These are phyloP conservation scores for Albugo candida DNA, from an alignment of 352 stramenopile species.

Conservation along the genomic window DNA sequence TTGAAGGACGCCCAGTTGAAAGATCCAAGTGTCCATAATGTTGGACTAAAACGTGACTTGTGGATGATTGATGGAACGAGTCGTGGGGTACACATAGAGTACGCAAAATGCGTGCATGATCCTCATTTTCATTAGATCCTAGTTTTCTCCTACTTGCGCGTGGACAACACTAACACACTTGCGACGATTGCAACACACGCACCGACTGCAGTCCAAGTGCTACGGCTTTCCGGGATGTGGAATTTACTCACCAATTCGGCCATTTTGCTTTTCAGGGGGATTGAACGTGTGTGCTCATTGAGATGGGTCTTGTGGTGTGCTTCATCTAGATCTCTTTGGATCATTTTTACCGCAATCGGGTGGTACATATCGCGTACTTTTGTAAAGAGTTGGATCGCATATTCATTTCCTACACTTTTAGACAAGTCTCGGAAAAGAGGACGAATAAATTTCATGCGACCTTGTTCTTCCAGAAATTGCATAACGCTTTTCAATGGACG, in stretches of 20 bases:
- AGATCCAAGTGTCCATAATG: neutral
- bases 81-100: neutral
- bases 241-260: neutral
- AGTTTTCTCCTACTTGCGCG: neutral
- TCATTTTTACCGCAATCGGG: slow-evolving; percentile 51
- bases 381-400: slow-evolving; percentile 3
- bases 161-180: neutral
- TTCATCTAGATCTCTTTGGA: slow-evolving; percentile 16
- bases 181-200: neutral
- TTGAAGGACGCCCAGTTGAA: neutral
- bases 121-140: neutral
- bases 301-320: neutral
- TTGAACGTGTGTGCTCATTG: neutral
- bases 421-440: slow-evolving; percentile 38
- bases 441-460: slow-evolving; percentile 58
- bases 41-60: no score
- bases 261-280: neutral
- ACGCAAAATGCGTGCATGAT: neutral
- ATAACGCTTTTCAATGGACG: slow-evolving; percentile 19
- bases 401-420: neutral
- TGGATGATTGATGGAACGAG: neutral
- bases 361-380: slow-evolving; percentile 22
- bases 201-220: neutral
- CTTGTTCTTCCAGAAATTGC: slow-evolving; percentile 38
- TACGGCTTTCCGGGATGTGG: neutral